Conservation (phyloP, 2,329 filamentous ascomycete genomes). For the Cytospora schulzeri region DNA sequence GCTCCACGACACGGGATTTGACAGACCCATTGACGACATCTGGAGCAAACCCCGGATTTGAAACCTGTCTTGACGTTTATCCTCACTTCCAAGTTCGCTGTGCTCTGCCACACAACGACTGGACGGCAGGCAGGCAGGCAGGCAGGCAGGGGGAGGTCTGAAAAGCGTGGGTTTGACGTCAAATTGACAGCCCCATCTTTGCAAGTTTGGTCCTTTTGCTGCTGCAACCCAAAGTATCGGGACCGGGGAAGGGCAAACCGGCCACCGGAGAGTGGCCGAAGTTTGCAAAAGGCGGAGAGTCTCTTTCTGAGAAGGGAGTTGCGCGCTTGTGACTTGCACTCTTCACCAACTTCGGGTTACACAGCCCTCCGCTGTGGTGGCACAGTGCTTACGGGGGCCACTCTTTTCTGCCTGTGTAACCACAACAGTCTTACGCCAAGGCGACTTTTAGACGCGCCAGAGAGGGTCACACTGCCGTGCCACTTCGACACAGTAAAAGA, state of each 20-base stretch:
- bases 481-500: not conserved
- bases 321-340: constrained; percentile 11
- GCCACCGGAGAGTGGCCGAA: constrained; percentile 17
- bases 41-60: not conserved
- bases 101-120: not conserved
- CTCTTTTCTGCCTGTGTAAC: constrained; percentile 11
- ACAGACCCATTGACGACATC: not conserved
- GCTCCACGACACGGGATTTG: not conserved
- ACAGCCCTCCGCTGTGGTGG: constrained; percentile 18
- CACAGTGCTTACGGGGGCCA: constrained; percentile 22
- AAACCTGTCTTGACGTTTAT: not conserved
- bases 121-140: no score
- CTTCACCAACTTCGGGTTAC: not conserved
- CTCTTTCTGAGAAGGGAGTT: not conserved
- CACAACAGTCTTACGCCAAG: constrained; percentile 3
- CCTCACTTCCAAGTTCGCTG: not conserved
- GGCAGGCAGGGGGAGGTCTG: no score
- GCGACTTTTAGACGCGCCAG: constrained; percentile 17
- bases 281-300: not conserved
- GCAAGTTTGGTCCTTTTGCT: constrained; percentile 2
- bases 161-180: not conserved
- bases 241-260: not conserved
- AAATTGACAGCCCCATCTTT: constrained; percentile 1
- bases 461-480: constrained; percentile 14
- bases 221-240: not conserved